These are phyloP conservation scores for Ramalina intermedia DNA, from an alignment of 495 filamentous ascomycete species.

Conservation along the genomic window DNA sequence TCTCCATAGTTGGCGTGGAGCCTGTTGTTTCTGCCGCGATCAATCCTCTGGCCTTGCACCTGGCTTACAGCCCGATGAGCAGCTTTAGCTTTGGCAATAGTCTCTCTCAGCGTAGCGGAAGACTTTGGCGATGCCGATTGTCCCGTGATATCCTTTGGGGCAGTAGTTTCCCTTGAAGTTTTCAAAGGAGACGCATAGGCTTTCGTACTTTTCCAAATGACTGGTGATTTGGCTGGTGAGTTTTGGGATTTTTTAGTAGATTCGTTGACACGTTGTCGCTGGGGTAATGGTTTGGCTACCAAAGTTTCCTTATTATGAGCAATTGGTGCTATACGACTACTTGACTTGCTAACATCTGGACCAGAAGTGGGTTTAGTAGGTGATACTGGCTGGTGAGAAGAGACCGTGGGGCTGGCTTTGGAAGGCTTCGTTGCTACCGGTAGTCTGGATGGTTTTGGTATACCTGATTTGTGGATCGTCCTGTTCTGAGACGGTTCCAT, in stretches of 20 bases:
- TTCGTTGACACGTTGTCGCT: not conserved
- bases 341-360: slow-evolving; percentile 32
- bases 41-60: slow-evolving; percentile 7
- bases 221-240: no score
- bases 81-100: slow-evolving; percentile 87
- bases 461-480: slow-evolving; percentile 10
- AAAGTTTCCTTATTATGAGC: slow-evolving; percentile 12
- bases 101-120: slow-evolving; percentile 70
- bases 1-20: not conserved
- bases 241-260: no score
- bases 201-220: not conserved
- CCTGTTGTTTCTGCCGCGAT: not conserved
- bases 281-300: slow-evolving; percentile 5
- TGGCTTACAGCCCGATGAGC: slow-evolving; percentile 49
- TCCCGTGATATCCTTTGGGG: slow-evolving; percentile 13
- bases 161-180: not conserved
- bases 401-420: slow-evolving; percentile 37
- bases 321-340: no score
- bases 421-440: slow-evolving; percentile 12
- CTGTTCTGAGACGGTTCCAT: not conserved
- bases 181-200: not conserved
- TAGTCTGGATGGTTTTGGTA: slow-evolving; percentile 24
- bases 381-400: slow-evolving; percentile 40
- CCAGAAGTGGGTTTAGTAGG: slow-evolving; percentile 28
- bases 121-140: slow-evolving; percentile 42